Base-by-base conservation (phyloP, 2,329 filamentous ascomycete species). In the Hymenoscyphus fraxineus region DNA sequence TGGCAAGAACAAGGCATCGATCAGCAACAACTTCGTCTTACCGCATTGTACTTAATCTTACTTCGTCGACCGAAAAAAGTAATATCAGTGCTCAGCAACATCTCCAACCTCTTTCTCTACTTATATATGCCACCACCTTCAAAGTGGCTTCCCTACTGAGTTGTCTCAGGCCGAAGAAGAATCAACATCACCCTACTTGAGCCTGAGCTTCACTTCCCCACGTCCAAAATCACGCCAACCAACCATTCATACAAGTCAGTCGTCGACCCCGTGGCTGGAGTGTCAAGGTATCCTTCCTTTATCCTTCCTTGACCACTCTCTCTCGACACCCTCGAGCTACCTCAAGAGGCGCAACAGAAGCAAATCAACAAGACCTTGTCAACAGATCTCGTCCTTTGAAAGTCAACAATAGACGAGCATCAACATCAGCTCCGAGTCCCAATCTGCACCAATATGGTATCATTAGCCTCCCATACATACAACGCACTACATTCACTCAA, bases 401-500 rank as follows among this genome's bases (percentile, higher is more conserved):
- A 71, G 70, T 70, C 66, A 67, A 67, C 65, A 66, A 69, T 63
- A 69, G 67, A 63, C 69, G 66, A 66, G 68, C 64, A 71, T 73
- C 70, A 71, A 0, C 44, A 22, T 12, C 44, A 35, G 35, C 35
- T 35, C 35, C 35, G 35, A 10, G 9, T 6, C 9, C 93, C 93
- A 0, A 82, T 96, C 31, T 22, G 84, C 97, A 58, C 92, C 91
- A 6, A 84, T 86, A 31, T 80, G 92, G 12, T 92, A 88, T 1
- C 80, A 83, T 7, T 90, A 88, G 40, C 90, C 91, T 0, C 98
- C 96, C 77, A 86, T 97, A 68, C 90, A 88, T 71, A 97, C 97
- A 62, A 95, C 93, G 12, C 99, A 95, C 79, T 99, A 93, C 80
- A 96, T 91, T 70, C 72, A 66, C 72, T 77, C 70, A 62, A 63